Conservation (phyloP, 1,284 basidiomycete species). For the Xerocomus nothofagi region DNA sequence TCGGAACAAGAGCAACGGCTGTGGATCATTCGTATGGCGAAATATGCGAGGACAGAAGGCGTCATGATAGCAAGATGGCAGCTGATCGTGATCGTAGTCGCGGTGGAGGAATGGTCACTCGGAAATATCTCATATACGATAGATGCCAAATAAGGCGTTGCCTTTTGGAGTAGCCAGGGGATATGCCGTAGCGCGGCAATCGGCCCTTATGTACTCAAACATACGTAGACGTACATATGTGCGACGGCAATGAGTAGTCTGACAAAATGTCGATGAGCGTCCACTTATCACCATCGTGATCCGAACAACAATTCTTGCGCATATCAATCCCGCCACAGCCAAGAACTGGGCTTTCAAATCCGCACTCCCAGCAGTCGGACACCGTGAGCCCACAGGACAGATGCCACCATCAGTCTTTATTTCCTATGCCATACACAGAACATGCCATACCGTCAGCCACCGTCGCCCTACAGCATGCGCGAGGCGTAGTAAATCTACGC, state of each 20-base stretch:
- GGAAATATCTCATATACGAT: constrained; percentile 16
- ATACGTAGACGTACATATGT: neutral
- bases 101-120: neutral
- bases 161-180: constrained; percentile 26
- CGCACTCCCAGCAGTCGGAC: constrained; percentile 4
- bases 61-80: constrained; percentile 9
- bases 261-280: neutral
- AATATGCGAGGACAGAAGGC: constrained; percentile 12
- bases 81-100: constrained; percentile 17
- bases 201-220: constrained; percentile 21
- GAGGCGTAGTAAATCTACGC: neutral
- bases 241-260: constrained; percentile 4
- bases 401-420: constrained; percentile 12
- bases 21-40: constrained; percentile 22
- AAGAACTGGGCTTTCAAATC: neutral
- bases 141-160: constrained; percentile 27
- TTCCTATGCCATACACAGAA: constrained; percentile 9
- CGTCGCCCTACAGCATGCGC: constrained; percentile 2
- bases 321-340: neutral
- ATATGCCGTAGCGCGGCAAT: constrained; percentile 34
- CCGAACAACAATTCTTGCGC: neutral
- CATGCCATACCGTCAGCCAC: constrained; percentile 6
- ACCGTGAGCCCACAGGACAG: constrained; percentile 1
- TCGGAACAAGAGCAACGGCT: constrained; percentile 26
- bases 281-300: neutral